Conservation (phyloP, 192 early-diverging fungal genomes). For the Coemansia sp. region DNA sequence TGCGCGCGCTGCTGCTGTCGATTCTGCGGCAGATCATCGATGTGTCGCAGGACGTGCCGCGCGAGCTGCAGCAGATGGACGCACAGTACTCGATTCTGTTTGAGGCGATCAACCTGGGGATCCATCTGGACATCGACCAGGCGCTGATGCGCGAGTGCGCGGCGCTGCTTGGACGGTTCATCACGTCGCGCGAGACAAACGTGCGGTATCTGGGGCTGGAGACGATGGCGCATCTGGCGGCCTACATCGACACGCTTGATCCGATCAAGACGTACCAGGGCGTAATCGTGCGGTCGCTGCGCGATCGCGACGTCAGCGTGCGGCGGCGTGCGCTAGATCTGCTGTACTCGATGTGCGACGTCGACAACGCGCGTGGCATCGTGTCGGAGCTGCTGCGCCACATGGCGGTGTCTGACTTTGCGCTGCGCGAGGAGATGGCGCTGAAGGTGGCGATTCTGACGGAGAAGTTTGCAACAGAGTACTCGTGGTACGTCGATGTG, state of each 20-base stretch:
- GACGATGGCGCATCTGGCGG: slow-evolving; percentile 94
- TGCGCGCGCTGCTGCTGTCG: slow-evolving; percentile 66
- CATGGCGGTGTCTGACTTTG: slow-evolving; percentile 84
- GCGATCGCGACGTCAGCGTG: slow-evolving; percentile 98
- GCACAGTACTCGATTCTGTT: slow-evolving; percentile 97
- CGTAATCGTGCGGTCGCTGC: slow-evolving; percentile 87
- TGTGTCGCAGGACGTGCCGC: slow-evolving; percentile 84
- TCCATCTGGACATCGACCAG: slow-evolving; percentile 90
- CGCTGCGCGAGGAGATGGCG: slow-evolving; percentile 96
- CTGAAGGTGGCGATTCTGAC: slow-evolving; percentile 98
- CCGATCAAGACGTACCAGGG: slow-evolving; percentile 81
- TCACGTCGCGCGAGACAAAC: slow-evolving; percentile 96
- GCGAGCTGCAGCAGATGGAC: slow-evolving; percentile 97
- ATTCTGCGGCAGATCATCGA: slow-evolving; percentile 82
- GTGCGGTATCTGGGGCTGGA: slow-evolving; percentile 96
- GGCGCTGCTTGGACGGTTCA: slow-evolving; percentile 82
- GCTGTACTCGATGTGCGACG: slow-evolving; percentile 97
- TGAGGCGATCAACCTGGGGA: slow-evolving; percentile 94
- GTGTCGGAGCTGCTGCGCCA: slow-evolving; percentile 93
- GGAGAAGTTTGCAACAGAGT: slow-evolving; percentile 96
- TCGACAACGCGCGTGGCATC: slow-evolving; percentile 78
- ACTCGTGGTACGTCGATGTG: slow-evolving; percentile 98
- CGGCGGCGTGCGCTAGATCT: slow-evolving; percentile 92
- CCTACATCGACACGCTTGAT: slow-evolving; percentile 78
- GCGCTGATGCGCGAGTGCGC: slow-evolving; percentile 83